Evolutionary conservation across 805 yeast species (phyloP), one percentile per base, ranked within the genome.

Genomic region (Ogataea saltuana): DNA sequence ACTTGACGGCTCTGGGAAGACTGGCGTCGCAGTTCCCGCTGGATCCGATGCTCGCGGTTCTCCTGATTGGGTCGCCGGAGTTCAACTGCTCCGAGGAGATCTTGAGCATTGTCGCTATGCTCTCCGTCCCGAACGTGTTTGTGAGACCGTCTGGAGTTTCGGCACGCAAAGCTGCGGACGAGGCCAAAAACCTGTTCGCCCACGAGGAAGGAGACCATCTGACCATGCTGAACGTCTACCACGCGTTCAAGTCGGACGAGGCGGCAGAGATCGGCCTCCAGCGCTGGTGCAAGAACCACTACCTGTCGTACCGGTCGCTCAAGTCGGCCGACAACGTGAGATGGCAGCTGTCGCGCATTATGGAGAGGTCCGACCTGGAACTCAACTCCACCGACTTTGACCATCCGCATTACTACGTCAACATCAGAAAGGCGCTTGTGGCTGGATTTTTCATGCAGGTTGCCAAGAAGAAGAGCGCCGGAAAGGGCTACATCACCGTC

Each of bases 391-490:
- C 88, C 2, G 82, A 85, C 30, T 76, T 67, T 49, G 85, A 78
- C 20, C 83, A 81, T 56, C 78, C 77, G 39, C 60, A 62, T 31
- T 89, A 87, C 67, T 83, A 82, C 64, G 81, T 77, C 54, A 85
- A 88, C 56, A 82, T 93, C 51, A 76, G 95, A 44, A 86, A 85
- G 63, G 96, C 98, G 0, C 67, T 93, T 45, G 76, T 88, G 4
- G 78, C 88, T n/a, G 99, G 99, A 2, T 90, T 89, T 65, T 93
- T 93, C 72, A 90, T 93, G 98, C 99, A 93, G 70, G 95, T 87
- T 42, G 98, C 97, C 25, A 93, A 90, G 70, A 88, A 87, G 71
- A 81, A 80, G 69, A 78, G 85, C n/a, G 82, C 88, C 28, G 75
- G 78, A 31, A 85, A 83, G 57, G 90, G 87, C n/a, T 91, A 85